Evolutionary conservation across 2,329 filamentous ascomycete genomes (phyloP).

Genomic region (Fusarium sp.): DNA sequence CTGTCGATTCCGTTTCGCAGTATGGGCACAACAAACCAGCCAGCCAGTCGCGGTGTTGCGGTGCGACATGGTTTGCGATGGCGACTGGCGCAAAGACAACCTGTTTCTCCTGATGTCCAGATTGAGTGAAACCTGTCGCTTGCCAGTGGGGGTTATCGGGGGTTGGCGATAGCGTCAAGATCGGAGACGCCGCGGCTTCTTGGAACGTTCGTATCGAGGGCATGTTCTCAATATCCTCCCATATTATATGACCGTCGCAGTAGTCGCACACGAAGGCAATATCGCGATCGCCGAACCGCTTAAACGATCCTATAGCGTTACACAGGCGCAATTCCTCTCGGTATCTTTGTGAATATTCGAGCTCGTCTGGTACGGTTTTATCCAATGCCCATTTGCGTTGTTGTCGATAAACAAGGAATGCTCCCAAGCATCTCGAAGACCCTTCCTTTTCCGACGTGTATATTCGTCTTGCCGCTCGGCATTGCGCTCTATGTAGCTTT

Average conservation of each 20-base stretch:
- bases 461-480: conserved; percentile 67
- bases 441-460: conserved; percentile 63
- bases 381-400: conserved; percentile 55
- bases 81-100: conserved; percentile 68
- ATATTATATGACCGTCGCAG: conserved; percentile 70
- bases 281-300: conserved; percentile 65
- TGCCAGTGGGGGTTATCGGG: conserved; percentile 62
- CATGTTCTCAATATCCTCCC: conserved; percentile 66
- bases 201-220: conserved; percentile 58
- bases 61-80: conserved; percentile 68
- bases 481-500: conserved; percentile 68
- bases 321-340: conserved; percentile 64
- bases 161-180: conserved; percentile 43
- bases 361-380: conserved; percentile 41
- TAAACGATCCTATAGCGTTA: conserved; percentile 65
- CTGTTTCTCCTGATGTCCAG: conserved; percentile 59
- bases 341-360: conserved; percentile 53
- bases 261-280: conserved; percentile 71
- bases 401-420: conserved; percentile 64
- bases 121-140: conserved; percentile 57
- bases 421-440: conserved; percentile 65
- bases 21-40: conserved; percentile 65
- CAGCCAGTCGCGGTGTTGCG: conserved; percentile 63
- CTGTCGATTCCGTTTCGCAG: conserved; percentile 65
- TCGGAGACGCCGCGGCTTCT: conserved; percentile 41